A percentile compares a stretch with the other conserved stretches of the same genome.
Evolutionary conservation across 2,329 filamentous ascomycete genomes (phyloP).

Genomic region (Cladorrhinum sp.): DNA sequence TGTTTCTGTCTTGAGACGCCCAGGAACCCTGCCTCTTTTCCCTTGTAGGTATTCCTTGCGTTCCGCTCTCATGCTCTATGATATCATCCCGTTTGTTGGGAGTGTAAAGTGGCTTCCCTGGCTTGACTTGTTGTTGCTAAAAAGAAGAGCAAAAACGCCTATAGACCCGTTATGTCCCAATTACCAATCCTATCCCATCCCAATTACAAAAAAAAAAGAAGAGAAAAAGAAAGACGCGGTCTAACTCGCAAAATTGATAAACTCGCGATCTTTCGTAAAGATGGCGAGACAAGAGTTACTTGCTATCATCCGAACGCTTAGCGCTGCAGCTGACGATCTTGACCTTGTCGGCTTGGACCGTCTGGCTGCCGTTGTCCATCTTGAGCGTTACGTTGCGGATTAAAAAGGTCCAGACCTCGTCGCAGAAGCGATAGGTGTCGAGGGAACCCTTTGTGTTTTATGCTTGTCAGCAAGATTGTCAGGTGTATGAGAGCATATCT

Average conservation of each 20-base stretch:
- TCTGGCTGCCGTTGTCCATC: constrained; percentile 74
- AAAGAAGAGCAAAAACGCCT: background rate
- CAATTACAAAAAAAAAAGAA: no score
- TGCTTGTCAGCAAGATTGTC: background rate
- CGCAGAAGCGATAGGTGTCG: constrained; percentile 98
- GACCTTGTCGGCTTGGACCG: constrained; percentile 82
- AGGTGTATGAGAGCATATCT: background rate
- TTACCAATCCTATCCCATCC: background rate
- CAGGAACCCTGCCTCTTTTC: no score
- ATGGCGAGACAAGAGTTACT: no score
- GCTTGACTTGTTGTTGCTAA: no score
- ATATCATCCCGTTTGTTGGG: background rate
- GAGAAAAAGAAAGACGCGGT: no score
- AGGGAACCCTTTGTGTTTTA: constrained; percentile 76
- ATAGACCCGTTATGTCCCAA: background rate
- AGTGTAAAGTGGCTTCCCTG: no score
- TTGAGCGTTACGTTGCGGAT: constrained; percentile 99
- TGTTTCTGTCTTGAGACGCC: no score
- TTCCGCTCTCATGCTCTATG: no score
- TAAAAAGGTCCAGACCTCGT: constrained; percentile 99
- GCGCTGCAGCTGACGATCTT: constrained; percentile 99
- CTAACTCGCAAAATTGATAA: background rate
- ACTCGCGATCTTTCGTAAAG: no score
- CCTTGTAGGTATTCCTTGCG: no score
- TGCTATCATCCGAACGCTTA: constrained; percentile 53